Conservation (phyloP, 108 stramenopile species). For the Nannochloropsis salina region DNA sequence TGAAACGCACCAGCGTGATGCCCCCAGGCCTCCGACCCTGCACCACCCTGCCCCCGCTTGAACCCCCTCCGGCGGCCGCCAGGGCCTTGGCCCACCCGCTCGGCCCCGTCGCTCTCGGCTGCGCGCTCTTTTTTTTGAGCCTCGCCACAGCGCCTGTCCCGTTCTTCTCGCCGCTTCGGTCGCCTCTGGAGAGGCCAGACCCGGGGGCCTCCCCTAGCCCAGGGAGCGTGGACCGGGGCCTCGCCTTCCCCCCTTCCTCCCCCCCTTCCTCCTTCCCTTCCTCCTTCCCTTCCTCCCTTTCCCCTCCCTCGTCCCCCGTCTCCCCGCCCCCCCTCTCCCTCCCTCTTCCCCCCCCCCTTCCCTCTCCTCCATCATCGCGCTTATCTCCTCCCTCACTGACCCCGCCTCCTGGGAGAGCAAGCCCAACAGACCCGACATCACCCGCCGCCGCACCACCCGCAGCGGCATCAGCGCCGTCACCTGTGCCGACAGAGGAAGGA, state of each 20-base stretch:
- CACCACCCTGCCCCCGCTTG: not conserved
- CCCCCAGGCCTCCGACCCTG: not conserved
- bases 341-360: not conserved
- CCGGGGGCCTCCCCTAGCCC: not conserved
- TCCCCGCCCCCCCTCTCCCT: not conserved
- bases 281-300: not conserved
- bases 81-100: not conserved
- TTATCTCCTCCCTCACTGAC: not conserved
- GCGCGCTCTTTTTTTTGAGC: not conserved
- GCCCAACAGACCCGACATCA: not conserved
- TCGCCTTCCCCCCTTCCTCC: not conserved
- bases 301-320: not conserved
- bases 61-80: not conserved
- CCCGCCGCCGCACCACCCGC: not conserved
- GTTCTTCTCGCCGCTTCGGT: not conserved
- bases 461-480: constrained; percentile 10
- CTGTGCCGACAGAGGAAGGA: not conserved
- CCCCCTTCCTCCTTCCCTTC: not conserved
- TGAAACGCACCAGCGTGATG: not conserved
- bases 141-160: not conserved
- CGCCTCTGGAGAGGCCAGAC: not conserved
- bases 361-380: not conserved
- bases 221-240: not conserved
- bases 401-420: not conserved
- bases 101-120: not conserved